Conservation (phyloP, 2,329 filamentous ascomycete genomes). For the Aschersonia sp. region DNA sequence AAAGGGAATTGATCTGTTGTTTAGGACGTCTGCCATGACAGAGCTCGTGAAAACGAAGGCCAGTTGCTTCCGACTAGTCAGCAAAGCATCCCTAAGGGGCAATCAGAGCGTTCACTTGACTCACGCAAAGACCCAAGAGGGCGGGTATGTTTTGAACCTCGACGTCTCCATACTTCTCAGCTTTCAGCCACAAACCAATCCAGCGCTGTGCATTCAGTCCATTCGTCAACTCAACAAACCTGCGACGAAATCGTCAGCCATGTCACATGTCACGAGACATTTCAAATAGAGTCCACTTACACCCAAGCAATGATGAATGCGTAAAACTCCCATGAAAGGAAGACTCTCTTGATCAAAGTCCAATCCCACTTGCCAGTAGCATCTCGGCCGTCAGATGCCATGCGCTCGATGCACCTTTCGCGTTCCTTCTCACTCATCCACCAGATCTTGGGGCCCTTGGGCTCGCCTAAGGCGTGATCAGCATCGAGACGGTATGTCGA, state of each 20-base stretch:
- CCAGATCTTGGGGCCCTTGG: slow-evolving; percentile 4
- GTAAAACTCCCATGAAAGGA: slow-evolving; percentile 5
- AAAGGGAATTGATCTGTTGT: slow-evolving; percentile 4
- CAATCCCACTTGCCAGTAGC: slow-evolving; percentile 2
- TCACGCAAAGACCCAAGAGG: no score
- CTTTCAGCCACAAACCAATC: slow-evolving; percentile 5
- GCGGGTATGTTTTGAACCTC: neutral
- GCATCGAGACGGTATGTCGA: neutral
- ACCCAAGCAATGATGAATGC: slow-evolving; percentile 5
- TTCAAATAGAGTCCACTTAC: neutral
- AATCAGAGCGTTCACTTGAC: no score
- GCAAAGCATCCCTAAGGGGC: no score
- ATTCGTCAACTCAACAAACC: slow-evolving; percentile 3
- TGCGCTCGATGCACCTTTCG: neutral
- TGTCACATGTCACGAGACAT: neutral
- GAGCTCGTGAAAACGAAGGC: slow-evolving; percentile 3
- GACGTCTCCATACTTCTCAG: neutral
- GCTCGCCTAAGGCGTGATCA: slow-evolving; percentile 1
- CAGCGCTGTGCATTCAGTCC: slow-evolving; percentile 4
- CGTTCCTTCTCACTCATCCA: slow-evolving; percentile 5
- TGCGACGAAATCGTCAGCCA: neutral
- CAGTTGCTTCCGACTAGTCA: neutral
- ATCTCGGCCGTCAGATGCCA: slow-evolving; percentile 4
- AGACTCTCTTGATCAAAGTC: slow-evolving; percentile 1
- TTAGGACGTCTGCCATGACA: slow-evolving; percentile 2